A percentile compares a stretch with the other conserved stretches of the same genome.
Conservation (phyloP, 495 filamentous ascomycete species). For the Pyronema domesticum region DNA sequence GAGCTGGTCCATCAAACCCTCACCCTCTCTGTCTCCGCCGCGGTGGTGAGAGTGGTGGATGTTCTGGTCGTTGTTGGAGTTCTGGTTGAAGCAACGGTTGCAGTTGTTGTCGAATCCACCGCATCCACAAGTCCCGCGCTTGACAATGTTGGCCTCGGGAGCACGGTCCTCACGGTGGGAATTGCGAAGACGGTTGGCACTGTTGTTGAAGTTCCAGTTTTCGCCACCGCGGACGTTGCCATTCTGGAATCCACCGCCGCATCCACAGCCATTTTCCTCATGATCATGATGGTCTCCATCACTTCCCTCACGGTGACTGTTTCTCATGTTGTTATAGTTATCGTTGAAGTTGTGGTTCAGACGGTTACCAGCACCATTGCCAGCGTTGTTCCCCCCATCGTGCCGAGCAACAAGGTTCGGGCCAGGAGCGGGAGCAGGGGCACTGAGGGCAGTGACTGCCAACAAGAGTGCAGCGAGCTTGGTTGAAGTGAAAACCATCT, state of each 20-base stretch:
- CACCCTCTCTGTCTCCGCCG: too few species aligned
- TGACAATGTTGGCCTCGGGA: not conserved
- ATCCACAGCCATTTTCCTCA: not conserved
- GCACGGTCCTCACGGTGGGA: not conserved
- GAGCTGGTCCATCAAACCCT: not conserved
- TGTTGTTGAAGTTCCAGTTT: slow-evolving; percentile 1
- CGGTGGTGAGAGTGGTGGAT: not conserved
- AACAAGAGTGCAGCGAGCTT: not conserved
- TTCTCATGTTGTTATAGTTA: not conserved
- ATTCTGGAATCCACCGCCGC: not conserved
- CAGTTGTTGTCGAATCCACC: not conserved
- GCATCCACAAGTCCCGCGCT: not conserved
- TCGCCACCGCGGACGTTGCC: not conserved
- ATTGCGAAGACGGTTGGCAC: not conserved
- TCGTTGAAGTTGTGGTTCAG: slow-evolving; percentile 2
- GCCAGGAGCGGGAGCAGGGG: not conserved
- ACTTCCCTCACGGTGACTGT: too few species aligned
- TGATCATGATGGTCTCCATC: too few species aligned
- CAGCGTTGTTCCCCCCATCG: not conserved
- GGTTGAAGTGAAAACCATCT: not conserved
- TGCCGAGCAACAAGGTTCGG: not conserved
- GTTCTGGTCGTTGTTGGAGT: not conserved
- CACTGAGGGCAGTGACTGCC: not conserved
- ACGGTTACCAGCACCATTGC: not conserved
- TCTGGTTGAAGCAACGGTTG: not conserved